Conservation (phyloP, 345 rosid species). For the Cardiospermum halicacabum region DNA sequence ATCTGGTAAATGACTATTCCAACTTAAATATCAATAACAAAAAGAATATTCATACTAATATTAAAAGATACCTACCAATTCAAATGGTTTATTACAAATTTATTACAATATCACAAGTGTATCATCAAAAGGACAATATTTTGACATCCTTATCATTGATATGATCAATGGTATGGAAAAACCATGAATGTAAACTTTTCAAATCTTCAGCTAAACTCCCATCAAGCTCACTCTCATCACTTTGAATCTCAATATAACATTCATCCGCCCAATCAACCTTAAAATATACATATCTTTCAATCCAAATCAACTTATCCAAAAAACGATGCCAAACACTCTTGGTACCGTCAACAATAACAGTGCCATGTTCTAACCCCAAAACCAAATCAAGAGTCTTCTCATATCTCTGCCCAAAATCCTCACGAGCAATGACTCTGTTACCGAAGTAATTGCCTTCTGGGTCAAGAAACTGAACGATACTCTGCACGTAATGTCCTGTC, state of each 20-base stretch:
- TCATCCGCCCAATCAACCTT: not conserved
- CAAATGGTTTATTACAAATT: too few relatives aligned
- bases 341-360: conserved; percentile 15
- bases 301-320: conserved; percentile 6
- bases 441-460: conserved; percentile 5
- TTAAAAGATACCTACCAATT: too few relatives aligned
- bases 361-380: conserved; percentile 1
- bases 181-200: conserved; percentile 6
- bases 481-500: not conserved
- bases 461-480: conserved; percentile 11
- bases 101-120: too few relatives aligned
- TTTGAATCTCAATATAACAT: not conserved
- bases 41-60: too few relatives aligned
- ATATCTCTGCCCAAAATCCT: not conserved
- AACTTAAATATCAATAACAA: too few relatives aligned
- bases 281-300: conserved; percentile 8
- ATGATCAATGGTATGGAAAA: not conserved
- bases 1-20: too few relatives aligned
- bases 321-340: conserved; percentile 7
- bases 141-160: too few relatives aligned
- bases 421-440: conserved; percentile 8
- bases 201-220: not conserved
- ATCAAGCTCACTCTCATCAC: not conserved
- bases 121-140: too few relatives aligned
- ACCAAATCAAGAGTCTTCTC: conserved; percentile 18